Conservation (phyloP, 345 rosid species). For the Corymbia maculata region DNA sequence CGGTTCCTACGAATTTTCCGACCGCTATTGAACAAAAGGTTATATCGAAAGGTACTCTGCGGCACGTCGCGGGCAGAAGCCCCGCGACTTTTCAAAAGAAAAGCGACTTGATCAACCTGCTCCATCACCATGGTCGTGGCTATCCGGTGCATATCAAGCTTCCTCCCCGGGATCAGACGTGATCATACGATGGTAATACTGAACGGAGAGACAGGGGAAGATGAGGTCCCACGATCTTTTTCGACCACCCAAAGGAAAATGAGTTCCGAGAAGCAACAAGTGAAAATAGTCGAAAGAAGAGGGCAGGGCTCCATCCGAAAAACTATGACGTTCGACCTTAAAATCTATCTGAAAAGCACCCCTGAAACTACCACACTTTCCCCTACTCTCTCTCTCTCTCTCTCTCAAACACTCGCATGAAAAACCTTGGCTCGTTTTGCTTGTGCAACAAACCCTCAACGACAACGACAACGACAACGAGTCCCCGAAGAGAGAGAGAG, state of each 20-base stretch:
- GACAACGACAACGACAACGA: slow-evolving; percentile 33
- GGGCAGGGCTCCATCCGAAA: slow-evolving; percentile 41
- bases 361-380: slow-evolving; percentile 25
- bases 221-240: neutral
- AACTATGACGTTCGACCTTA: slow-evolving; percentile 62
- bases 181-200: neutral
- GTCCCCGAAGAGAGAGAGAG: neutral
- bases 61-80: neutral
- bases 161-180: neutral
- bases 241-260: neutral
- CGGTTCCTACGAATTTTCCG: neutral
- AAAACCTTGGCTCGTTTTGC: slow-evolving; percentile 19
- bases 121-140: neutral
- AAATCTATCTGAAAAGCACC: slow-evolving; percentile 43
- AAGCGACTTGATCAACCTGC: neutral
- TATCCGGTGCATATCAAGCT: neutral
- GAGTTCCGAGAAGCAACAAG: neutral
- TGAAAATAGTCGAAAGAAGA: slow-evolving; percentile 6
- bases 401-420: neutral
- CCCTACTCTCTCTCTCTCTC: neutral
- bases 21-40: neutral
- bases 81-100: neutral
- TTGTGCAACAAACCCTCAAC: slow-evolving; percentile 39
- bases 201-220: neutral
- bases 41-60: neutral